A percentile compares a stretch with the other conserved stretches of the same genome.
These are phyloP conservation scores for Aspergillus uvarum DNA, from an alignment of 2,329 filamentous ascomycete species.

Conservation along the genomic window DNA sequence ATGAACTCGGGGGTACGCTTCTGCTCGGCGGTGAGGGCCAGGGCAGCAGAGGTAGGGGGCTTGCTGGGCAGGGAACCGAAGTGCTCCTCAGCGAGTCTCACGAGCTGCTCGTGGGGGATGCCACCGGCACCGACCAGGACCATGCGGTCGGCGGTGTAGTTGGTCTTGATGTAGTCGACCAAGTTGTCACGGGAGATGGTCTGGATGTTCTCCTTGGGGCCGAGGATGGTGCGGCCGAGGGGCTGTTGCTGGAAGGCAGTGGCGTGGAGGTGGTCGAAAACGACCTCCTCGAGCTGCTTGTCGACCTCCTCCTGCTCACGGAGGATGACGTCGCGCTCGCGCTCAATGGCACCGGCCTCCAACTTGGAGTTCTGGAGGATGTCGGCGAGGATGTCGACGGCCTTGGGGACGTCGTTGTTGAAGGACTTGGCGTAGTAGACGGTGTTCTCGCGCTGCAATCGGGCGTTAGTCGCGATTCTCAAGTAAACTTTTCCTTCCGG, in stretches of 20 bases:
- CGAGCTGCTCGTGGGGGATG: conserved; percentile 88
- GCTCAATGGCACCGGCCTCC: conserved; percentile 86
- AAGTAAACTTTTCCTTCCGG: conserved; percentile 22
- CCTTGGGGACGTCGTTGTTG: conserved; percentile 94
- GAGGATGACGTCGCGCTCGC: conserved; percentile 97
- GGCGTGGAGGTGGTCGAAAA: conserved; percentile 98
- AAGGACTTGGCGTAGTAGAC: conserved; percentile 99
- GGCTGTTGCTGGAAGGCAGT: conserved; percentile 97
- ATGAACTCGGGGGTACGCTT: conserved; percentile 94
- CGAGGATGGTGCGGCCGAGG: conserved; percentile 94
- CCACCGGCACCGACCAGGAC: conserved; percentile 95
- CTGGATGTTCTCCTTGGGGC: conserved; percentile 96
- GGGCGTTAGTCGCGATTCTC: conserved; percentile 25
- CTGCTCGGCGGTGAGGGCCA: conserved; percentile 67
- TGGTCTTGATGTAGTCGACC: conserved; percentile 95
- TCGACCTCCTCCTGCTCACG: conserved; percentile 99
- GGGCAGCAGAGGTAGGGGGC: conserved; percentile 71
- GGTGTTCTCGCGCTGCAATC: conserved; percentile 85
- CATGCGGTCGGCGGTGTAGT: conserved; percentile 99
- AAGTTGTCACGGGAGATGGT: conserved; percentile 92
- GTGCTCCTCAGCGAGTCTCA: conserved; percentile 95
- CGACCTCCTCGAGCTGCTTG: conserved; percentile 99
- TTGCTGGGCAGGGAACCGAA: conserved; percentile 77
- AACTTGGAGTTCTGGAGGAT: conserved; percentile 99
- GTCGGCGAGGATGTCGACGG: conserved; percentile 97